A percentile compares a stretch with the other conserved stretches of the same genome.
These are phyloP conservation scores for Pythium myriotylum DNA, from an alignment of 352 stramenopile species.

Conservation along the genomic window DNA sequence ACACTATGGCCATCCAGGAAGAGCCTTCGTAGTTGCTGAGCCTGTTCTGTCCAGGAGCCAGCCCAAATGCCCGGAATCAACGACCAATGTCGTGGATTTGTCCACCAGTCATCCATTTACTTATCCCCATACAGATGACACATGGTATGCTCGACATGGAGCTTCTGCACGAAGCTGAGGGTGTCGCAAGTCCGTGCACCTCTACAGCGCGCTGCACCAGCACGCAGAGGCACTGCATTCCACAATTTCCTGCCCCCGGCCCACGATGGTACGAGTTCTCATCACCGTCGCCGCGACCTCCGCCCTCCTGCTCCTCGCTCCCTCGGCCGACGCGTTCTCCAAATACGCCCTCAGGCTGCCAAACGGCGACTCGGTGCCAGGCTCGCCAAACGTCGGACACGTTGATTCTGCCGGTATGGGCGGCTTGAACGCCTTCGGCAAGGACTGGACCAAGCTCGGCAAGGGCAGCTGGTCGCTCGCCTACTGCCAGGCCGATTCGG, in stretches of 20 bases:
- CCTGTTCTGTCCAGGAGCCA: no score
- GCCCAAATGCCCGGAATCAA: constrained; percentile 54
- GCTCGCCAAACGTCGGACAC: constrained; percentile 36
- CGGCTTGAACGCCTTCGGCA: constrained; percentile 41
- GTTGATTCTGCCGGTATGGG: constrained; percentile 28
- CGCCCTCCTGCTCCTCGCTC: neutral
- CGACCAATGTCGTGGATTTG: constrained; percentile 39
- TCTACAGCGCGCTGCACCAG: no score
- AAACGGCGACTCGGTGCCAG: constrained; percentile 35
- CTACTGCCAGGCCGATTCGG: constrained; percentile 66
- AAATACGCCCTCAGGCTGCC: constrained; percentile 32
- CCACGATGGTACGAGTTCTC: neutral
- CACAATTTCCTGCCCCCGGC: no score
- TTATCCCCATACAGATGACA: neutral
- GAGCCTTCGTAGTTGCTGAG: no score
- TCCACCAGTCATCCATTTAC: no score
- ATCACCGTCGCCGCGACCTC: neutral
- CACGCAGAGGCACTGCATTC: no score
- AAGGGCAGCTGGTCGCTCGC: constrained; percentile 33
- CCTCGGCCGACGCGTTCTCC: constrained; percentile 17
- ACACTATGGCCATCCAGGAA: no score
- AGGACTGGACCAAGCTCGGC: constrained; percentile 36
- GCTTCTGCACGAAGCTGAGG: neutral
- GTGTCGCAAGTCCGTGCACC: no score
- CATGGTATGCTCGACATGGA: neutral